A percentile compares a stretch with the other conserved stretches of the same genome.
Evolutionary conservation across 1,139 yeast genomes (phyloP).

Genomic region (Saccharomyces pastorianus): DNA sequence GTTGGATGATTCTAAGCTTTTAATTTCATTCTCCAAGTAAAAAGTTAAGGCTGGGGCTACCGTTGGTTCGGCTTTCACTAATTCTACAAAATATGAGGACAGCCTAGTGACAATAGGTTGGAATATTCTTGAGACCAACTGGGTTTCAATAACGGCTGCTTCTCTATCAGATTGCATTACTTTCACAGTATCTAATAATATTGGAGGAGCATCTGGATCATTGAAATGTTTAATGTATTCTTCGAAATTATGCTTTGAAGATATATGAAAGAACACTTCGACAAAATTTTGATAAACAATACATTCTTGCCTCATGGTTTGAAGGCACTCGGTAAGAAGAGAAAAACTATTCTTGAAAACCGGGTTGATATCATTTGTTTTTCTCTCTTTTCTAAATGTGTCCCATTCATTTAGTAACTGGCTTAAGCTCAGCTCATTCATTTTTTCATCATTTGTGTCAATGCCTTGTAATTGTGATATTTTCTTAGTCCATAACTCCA

Average conservation of each 20-base stretch:
- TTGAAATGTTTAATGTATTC: constrained; percentile 37
- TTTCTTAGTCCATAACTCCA: constrained; percentile 17
- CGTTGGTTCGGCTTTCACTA: constrained; percentile 35
- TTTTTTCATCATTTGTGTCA: not conserved
- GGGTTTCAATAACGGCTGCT: constrained; percentile 46
- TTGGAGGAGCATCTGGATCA: constrained; percentile 36
- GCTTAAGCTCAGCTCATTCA: not conserved
- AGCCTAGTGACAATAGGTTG: constrained; percentile 36
- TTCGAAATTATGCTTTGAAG: constrained; percentile 41
- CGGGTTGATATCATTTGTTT: constrained; percentile 10
- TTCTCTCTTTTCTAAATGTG: constrained; percentile 12
- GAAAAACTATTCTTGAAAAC: constrained; percentile 9
- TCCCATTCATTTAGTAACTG: constrained; percentile 19
- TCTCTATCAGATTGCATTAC: constrained; percentile 46
- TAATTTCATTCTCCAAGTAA: constrained; percentile 34
- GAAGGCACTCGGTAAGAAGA: constrained; percentile 25
- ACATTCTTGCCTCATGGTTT: constrained; percentile 36
- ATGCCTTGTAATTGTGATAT: constrained; percentile 9
- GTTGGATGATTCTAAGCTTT: constrained; percentile 41
- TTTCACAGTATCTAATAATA: constrained; percentile 25
- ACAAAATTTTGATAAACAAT: constrained; percentile 59
- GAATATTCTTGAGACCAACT: constrained; percentile 47
- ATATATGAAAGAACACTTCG: constrained; percentile 57
- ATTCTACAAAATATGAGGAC: constrained; percentile 37
- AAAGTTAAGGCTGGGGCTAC: constrained; percentile 39